Base-by-base conservation (phyloP, 371 early-diverging fungal species). In the Smittium culicis region DNA sequence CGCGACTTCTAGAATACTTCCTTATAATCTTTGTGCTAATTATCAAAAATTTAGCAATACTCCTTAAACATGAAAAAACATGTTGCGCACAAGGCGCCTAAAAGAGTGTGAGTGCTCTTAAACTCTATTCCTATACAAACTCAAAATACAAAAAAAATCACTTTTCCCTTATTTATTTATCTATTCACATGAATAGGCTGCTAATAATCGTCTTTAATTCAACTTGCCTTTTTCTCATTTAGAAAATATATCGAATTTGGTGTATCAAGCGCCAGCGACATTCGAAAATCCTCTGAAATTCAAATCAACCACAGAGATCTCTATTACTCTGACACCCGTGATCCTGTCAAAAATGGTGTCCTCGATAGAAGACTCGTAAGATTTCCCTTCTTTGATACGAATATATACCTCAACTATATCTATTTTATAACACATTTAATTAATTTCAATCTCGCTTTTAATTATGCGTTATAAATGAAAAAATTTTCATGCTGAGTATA, bases 241-340 rank as follows among this genome's bases (percentile, higher is more conserved):
- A 59, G 60, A 59, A 59, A 59, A 29, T 59, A 29, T 59, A 59
- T 45, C 45, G 45, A 77, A 68, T 77, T 77, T 55, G 77, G 77
- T 33, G 72, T 77, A 20, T 77, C 77, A 29, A 75, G 77, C 55
- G 68, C 77, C 1, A 66, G 63, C 35, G 78, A 78, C 24, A 77
- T 77, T 45, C 70, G 77, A 45, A 76, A 73, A 56, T 71, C 65
- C 1, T 68, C 94, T 20, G 94, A 94, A 69, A 80, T 97, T 54
- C 91, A 92, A 78, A 85, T 96, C 54, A 86, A 87, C 27, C 87
- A 94, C 70, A 85, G 92, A 63, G 93, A 98, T 80, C 83, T 99
- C 32, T 98, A 94, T 74, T 86, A 86, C 68, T 79, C 88, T 24
- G 85, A 87, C 66, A 83, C 83, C 66, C 83, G 89, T 33, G 82